Percentiles rank a stretch among this genome's conserved stretches.
These are phyloP conservation scores for Eucalyptus cloeziana DNA, from an alignment of 345 rosid genomes.

Conservation along the genomic window DNA sequence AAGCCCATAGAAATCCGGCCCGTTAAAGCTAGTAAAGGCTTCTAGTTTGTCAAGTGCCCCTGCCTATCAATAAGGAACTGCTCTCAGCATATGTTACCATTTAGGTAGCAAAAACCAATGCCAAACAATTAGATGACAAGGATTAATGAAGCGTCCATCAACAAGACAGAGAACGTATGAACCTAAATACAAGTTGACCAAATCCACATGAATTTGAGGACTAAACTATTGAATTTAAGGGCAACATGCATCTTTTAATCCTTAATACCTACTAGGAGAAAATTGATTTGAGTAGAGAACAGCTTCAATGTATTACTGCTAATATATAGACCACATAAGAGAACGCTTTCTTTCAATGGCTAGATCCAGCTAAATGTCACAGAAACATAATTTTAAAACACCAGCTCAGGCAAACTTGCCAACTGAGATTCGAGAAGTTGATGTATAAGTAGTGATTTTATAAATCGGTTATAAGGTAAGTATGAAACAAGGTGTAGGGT, in stretches of 20 bases:
- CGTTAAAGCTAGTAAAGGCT: slow-evolving; percentile 90
- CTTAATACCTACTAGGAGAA: neutral
- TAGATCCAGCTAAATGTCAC: neutral
- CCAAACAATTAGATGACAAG: neutral
- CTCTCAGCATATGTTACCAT: neutral
- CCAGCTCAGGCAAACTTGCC: neutral
- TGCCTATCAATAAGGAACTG: slow-evolving; percentile 31
- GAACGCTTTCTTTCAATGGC: neutral
- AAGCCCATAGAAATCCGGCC: slow-evolving; percentile 92
- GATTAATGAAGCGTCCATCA: neutral
- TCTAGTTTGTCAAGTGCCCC: slow-evolving; percentile 91
- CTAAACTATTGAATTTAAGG: neutral
- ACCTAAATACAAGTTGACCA: neutral
- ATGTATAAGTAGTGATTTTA: neutral
- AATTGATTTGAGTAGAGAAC: neutral
- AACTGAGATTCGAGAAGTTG: neutral
- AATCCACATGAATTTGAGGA: neutral
- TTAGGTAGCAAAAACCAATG: neutral
- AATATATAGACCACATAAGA: neutral
- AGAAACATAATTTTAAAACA: neutral
- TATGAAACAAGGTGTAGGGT: neutral
- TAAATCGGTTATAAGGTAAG: neutral
- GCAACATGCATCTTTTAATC: neutral
- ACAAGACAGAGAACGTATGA: neutral
- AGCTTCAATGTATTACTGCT: neutral